Percentiles rank a stretch among this genome's conserved stretches.
phyloP scores from a whole-genome alignment of 345 rosid genomes.

The Corchorus capsularis region DNA sequence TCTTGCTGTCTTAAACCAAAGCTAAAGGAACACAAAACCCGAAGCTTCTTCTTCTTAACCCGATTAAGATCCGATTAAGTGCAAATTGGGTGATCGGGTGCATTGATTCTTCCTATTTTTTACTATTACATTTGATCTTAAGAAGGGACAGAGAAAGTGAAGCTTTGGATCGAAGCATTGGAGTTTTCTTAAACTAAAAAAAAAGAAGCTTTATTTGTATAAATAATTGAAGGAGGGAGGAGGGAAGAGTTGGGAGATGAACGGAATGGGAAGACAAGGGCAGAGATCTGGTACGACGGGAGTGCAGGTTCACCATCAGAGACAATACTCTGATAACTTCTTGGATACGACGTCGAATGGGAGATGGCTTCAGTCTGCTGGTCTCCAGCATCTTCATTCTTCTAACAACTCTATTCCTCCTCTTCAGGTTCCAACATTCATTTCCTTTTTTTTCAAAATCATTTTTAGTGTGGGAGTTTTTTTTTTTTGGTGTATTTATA shows the following conservation, averaged over 20 bases:
- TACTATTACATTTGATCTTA: neutral
- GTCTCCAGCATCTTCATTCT: conserved; percentile 81
- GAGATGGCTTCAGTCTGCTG: conserved; percentile 93
- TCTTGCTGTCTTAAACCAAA: neutral
- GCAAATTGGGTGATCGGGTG: neutral
- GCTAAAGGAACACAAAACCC: neutral
- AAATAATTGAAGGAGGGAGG: conserved; percentile 6
- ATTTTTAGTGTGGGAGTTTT: neutral
- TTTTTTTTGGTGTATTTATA: conserved; percentile 19
- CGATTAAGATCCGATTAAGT: conserved; percentile 5
- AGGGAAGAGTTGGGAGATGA: conserved; percentile 36
- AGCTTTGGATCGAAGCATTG: conserved; percentile 16
- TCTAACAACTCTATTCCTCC: conserved; percentile 50
- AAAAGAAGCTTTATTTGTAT: neutral
- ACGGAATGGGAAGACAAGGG: conserved; percentile 68
- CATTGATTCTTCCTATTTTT: neutral
- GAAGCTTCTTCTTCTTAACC: neutral
- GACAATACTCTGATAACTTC: conserved; percentile 78
- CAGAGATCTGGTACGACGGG: conserved; percentile 84
- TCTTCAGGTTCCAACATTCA: conserved; percentile 44
- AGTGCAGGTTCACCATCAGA: conserved; percentile 78
- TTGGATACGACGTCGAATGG: conserved; percentile 75
- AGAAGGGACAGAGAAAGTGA: conserved; percentile 9
- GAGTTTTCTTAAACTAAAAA: neutral
- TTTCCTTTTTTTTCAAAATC: neutral